These are phyloP conservation scores for Vigna angularis DNA, from an alignment of 306 rosid species.

Conservation along the genomic window DNA sequence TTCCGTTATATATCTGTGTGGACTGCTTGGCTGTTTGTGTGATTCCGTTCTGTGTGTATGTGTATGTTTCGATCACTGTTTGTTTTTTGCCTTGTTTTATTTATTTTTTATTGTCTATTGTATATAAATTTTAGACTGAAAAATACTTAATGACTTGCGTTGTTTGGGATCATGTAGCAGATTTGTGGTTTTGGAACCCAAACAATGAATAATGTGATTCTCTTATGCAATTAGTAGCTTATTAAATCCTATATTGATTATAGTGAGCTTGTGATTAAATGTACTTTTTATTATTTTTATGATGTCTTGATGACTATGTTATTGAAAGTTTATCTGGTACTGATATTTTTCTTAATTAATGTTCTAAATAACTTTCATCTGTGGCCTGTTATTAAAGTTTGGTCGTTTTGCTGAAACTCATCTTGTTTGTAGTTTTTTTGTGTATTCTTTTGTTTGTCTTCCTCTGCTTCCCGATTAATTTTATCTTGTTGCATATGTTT, in stretches of 20 bases:
- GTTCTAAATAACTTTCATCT: not conserved
- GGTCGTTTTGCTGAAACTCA: slow-evolving; percentile 2
- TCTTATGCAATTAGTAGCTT: not conserved
- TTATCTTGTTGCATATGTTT: not conserved
- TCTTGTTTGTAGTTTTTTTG: not conserved
- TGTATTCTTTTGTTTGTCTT: not conserved
- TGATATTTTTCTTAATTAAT: not conserved
- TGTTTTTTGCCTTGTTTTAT: not conserved
- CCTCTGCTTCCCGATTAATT: not conserved
- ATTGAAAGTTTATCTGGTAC: not conserved
- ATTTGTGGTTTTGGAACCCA: not conserved
- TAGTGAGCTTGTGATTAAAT: slow-evolving; percentile 10
- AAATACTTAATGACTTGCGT: slow-evolving; percentile 21
- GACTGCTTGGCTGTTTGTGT: not conserved
- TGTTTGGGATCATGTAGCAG: slow-evolving; percentile 30
- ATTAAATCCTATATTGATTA: not conserved
- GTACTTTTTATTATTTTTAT: too few species aligned
- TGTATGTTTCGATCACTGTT: not conserved
- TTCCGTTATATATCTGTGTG: not conserved
- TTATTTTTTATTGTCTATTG: not conserved
- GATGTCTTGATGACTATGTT: not conserved
- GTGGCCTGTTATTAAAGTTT: not conserved
- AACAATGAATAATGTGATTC: slow-evolving; percentile 15
- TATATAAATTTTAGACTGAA: not conserved
- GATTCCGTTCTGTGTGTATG: not conserved